A percentile compares a stretch with the other conserved stretches of the same genome.
phyloP scores from a whole-genome alignment of 495 filamentous ascomycete genomes.

The Baudoinia panamericana region DNA sequence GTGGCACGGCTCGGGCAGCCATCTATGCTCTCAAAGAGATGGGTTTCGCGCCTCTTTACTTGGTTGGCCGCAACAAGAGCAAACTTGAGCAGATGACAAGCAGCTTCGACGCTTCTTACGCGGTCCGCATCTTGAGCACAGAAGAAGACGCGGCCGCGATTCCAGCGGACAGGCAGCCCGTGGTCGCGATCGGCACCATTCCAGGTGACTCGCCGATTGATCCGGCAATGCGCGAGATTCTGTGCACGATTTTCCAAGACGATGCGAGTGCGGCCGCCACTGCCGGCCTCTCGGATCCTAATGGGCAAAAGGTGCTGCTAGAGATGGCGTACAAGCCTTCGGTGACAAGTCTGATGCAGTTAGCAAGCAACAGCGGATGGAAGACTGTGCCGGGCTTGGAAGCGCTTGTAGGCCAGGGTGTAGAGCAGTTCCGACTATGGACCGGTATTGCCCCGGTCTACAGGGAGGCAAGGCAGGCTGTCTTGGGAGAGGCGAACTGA shows the following conservation, averaged over 20 bases:
- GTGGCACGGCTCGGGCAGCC: constrained; percentile 83
- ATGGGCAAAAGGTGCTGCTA: constrained; percentile 46
- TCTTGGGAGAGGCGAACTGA: constrained; percentile 2
- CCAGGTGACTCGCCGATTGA: constrained; percentile 84
- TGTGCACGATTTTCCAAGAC: constrained; percentile 48
- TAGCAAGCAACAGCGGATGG: constrained; percentile 78
- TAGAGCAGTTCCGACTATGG: constrained; percentile 64
- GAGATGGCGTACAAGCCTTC: constrained; percentile 96
- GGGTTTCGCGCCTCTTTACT: constrained; percentile 71
- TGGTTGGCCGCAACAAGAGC: constrained; percentile 61
- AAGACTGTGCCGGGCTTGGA: constrained; percentile 74
- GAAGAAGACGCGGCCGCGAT: constrained; percentile 37
- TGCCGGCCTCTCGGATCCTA: constrained; percentile 2
- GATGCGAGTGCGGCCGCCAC: constrained; percentile 12
- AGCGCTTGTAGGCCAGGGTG: constrained; percentile 78
- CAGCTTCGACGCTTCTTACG: constrained; percentile 63
- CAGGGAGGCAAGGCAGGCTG: constrained; percentile 3
- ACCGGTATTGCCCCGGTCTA: constrained; percentile 56
- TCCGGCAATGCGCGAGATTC: constrained; percentile 48
- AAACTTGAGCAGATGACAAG: constrained; percentile 54
- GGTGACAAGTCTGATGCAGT: constrained; percentile 70
- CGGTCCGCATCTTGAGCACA: constrained; percentile 50
- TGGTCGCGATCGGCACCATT: constrained; percentile 75
- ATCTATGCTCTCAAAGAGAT: constrained; percentile 79
- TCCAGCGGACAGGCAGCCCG: constrained; percentile 40